These are phyloP conservation scores for Hibiscus trionum DNA, from an alignment of 345 rosid species.

Conservation along the genomic window DNA sequence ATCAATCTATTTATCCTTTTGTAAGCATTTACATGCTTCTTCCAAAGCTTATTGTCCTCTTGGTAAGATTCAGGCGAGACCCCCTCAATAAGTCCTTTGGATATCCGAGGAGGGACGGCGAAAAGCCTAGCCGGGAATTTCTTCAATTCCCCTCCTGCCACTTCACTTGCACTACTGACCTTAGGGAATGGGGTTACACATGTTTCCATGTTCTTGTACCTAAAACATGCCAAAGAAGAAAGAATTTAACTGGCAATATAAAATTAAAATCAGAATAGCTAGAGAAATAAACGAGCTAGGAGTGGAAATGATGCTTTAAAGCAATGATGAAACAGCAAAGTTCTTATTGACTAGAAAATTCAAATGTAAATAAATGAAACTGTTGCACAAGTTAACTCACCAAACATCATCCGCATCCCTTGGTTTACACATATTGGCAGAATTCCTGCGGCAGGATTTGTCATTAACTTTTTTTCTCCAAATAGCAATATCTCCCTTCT, in stretches of 20 bases:
- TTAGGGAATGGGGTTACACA: slow-evolving; percentile 73
- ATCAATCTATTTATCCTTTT: slow-evolving; percentile 62
- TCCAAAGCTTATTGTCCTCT: slow-evolving; percentile 68
- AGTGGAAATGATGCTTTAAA: not conserved
- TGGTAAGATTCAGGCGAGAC: slow-evolving; percentile 49
- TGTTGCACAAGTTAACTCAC: slow-evolving; percentile 31
- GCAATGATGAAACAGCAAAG: not conserved
- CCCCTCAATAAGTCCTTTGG: slow-evolving; percentile 52
- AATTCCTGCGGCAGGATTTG: slow-evolving; percentile 47
- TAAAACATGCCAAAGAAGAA: slow-evolving; percentile 20
- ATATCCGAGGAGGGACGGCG: slow-evolving; percentile 66
- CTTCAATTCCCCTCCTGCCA: slow-evolving; percentile 76
- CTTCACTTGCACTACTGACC: slow-evolving; percentile 54
- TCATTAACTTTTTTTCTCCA: slow-evolving; percentile 64
- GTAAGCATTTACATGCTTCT: slow-evolving; percentile 62
- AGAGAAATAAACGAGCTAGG: not conserved
- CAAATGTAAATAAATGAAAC: not conserved
- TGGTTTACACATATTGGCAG: slow-evolving; percentile 42
- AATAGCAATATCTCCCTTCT: slow-evolving; percentile 90
- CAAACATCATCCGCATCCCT: slow-evolving; percentile 61
- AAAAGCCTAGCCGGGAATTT: slow-evolving; percentile 86
- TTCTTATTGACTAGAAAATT: not conserved
- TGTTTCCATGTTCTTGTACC: slow-evolving; percentile 70
- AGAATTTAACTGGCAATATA: not conserved
- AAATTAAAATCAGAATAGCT: not conserved